Conservation (phyloP, 2,329 filamentous ascomycete genomes). For the Epichloe festucae region DNA sequence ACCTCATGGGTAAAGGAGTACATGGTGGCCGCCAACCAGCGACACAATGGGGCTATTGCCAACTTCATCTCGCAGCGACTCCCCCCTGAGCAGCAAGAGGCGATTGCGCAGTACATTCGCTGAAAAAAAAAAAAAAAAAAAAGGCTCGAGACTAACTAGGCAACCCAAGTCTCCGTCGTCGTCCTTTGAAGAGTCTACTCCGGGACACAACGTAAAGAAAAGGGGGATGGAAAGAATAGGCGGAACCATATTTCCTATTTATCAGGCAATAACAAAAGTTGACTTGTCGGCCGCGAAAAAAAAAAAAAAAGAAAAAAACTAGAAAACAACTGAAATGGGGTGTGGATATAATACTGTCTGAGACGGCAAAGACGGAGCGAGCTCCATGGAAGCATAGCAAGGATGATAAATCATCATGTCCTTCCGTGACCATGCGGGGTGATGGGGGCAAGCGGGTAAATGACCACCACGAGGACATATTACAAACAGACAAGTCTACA, state of each 20-base stretch:
- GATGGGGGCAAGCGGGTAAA: neutral
- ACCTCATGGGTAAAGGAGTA: constrained; percentile 75
- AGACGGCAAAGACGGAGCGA: neutral
- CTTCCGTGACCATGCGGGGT: neutral
- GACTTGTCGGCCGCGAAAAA: neutral
- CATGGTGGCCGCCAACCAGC: constrained; percentile 63
- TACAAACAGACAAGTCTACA: neutral
- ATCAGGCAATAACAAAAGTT: neutral
- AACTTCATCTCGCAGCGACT: constrained; percentile 62
- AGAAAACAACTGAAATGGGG: neutral
- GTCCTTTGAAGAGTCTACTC: neutral
- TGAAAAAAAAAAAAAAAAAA: constrained; percentile 14
- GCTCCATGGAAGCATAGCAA: neutral
- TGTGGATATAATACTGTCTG: neutral
- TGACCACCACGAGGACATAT: neutral
- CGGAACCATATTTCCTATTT: no score
- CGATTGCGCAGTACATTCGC: constrained; percentile 37
- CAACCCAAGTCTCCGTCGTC: neutral
- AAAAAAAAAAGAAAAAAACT: neutral
- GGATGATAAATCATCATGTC: neutral
- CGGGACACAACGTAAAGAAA: neutral
- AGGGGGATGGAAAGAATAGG: neutral
- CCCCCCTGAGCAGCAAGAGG: constrained; percentile 45
- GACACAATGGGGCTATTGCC: constrained; percentile 57
- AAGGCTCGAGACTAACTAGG: neutral